Percentiles rank a stretch among this genome's conserved stretches.
Evolutionary conservation across 768 basidiomycete species (phyloP).

Genomic region (Leccinum subgranulosum): DNA sequence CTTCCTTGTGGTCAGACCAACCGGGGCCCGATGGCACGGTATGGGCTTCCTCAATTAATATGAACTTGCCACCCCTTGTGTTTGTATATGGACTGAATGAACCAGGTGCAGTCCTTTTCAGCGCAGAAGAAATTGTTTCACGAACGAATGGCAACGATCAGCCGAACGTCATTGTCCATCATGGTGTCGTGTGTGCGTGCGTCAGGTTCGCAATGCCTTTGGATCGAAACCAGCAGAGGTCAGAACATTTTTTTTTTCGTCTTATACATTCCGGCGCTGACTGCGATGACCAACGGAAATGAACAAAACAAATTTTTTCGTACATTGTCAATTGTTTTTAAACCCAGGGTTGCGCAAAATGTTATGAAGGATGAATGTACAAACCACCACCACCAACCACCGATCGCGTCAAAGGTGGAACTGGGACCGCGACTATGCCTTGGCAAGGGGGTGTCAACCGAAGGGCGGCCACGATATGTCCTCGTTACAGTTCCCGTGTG

Average conservation of each 20-base stretch:
- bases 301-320: constrained; percentile 28
- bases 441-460: not conserved
- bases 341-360: constrained; percentile 16
- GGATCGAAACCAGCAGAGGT: constrained; percentile 11
- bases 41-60: constrained; percentile 21
- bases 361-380: not conserved
- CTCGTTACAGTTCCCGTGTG: constrained; percentile 10
- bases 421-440: not conserved
- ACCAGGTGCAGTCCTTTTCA: constrained; percentile 1
- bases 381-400: constrained; percentile 3
- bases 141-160: too few species aligned
- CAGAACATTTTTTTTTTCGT: constrained; percentile 15
- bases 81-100: not conserved
- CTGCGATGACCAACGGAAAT: constrained; percentile 26
- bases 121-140: constrained; percentile 15
- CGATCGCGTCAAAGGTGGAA: constrained; percentile 9
- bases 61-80: constrained; percentile 8
- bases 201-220: not conserved
- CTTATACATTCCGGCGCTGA: constrained; percentile 18
- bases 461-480: not conserved
- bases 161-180: constrained; percentile 1
- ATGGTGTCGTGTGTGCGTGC: not conserved
- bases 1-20: constrained; percentile 19
- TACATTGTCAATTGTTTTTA: constrained; percentile 2
- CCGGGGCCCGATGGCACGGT: constrained; percentile 1